Conservation (phyloP, 176 grass and related monocot genomes). For the Calamus simplicifolius region DNA sequence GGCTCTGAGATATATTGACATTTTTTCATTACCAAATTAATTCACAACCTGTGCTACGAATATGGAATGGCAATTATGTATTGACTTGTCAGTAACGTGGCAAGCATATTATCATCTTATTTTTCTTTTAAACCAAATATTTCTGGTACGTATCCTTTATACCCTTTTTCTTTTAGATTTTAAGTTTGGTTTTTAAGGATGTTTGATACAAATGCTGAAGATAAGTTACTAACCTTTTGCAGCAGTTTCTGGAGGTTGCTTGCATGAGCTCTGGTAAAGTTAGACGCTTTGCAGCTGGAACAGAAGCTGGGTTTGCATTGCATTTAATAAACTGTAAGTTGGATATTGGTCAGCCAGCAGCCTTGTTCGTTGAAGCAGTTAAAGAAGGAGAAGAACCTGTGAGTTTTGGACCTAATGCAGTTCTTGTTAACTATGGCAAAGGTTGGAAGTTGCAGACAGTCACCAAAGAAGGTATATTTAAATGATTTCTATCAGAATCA, state of each 20-base stretch:
- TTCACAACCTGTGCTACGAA: too few relatives aligned
- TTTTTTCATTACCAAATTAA: too few relatives aligned
- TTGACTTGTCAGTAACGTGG: too few relatives aligned
- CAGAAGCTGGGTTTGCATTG: slow-evolving; percentile 50
- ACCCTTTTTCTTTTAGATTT: too few relatives aligned
- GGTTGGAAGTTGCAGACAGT: slow-evolving; percentile 80
- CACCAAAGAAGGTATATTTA: slow-evolving; percentile 27
- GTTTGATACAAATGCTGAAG: too few relatives aligned
- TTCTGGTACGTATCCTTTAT: too few relatives aligned
- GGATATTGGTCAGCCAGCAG: slow-evolving; percentile 22
- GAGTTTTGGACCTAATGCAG: slow-evolving; percentile 57
- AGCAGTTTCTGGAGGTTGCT: slow-evolving; percentile 75
- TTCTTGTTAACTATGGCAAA: slow-evolving; percentile 61
- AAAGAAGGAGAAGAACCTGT: slow-evolving; percentile 83
- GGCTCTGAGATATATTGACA: too few relatives aligned
- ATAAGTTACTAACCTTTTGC: background rate
- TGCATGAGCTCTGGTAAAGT: slow-evolving; percentile 67
- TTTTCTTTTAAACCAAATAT: too few relatives aligned
- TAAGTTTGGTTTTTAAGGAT: too few relatives aligned
- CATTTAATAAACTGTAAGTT: slow-evolving; percentile 67
- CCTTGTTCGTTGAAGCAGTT: slow-evolving; percentile 67
- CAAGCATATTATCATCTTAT: too few relatives aligned
- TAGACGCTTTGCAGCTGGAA: slow-evolving; percentile 73
- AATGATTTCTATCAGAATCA: slow-evolving; percentile 5
- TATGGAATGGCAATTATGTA: too few relatives aligned